phyloP scores from a whole-genome alignment of 116 monocot genomes.

The Zostera marina region DNA sequence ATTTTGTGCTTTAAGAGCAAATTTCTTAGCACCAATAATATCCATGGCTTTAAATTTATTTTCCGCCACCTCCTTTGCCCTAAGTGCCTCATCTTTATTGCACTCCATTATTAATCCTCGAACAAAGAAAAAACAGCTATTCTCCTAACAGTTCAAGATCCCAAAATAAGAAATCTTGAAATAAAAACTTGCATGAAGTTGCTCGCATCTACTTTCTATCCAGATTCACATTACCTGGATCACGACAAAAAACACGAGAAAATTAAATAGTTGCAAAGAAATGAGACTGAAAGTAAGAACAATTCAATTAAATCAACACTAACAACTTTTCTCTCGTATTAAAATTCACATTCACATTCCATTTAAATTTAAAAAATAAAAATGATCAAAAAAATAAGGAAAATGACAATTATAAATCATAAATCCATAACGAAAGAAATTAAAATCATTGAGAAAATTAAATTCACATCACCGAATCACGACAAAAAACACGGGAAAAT shows the following conservation, averaged over 20 bases:
- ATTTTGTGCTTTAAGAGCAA: slow-evolving; percentile 51
- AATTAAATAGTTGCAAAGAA: not conserved
- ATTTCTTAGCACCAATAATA: slow-evolving; percentile 38
- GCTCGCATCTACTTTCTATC: not conserved
- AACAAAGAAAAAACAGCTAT: not conserved
- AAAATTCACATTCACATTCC: not conserved
- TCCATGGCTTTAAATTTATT: slow-evolving; percentile 46
- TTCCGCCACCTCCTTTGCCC: slow-evolving; percentile 51
- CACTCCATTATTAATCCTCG: slow-evolving; percentile 34
- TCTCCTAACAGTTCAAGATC: slow-evolving; percentile 1
- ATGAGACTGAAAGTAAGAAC: not conserved
- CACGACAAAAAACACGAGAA: too few relatives aligned
- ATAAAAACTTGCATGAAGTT: not conserved
- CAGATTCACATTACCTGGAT: slow-evolving; percentile 1
- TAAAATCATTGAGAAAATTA: not conserved
- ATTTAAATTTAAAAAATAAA: not conserved
- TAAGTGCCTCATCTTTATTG: slow-evolving; percentile 55
- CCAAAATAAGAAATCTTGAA: not conserved
- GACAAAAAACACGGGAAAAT: too few relatives aligned
- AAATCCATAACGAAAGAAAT: not conserved
- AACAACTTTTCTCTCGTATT: not conserved
- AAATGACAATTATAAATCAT: not conserved
- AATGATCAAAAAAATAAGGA: too few relatives aligned
- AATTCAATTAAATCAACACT: not conserved
- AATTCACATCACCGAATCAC: too few relatives aligned